These are phyloP conservation scores for Prinsepia uniflora DNA, from an alignment of 306 rosid species.

Conservation along the genomic window DNA sequence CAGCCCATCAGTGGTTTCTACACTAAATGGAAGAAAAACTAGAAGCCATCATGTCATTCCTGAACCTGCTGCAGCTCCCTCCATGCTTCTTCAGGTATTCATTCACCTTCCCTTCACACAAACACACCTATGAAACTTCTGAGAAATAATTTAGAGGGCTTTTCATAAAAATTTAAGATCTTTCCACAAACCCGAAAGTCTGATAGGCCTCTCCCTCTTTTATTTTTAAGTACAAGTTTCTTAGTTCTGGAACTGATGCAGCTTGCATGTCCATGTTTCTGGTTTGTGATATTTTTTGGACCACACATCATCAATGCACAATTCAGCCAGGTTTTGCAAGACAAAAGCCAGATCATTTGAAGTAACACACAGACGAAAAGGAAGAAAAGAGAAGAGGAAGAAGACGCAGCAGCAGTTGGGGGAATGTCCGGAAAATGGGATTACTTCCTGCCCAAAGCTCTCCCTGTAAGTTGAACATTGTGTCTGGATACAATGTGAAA, in stretches of 20 bases:
- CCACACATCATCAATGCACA: slow-evolving; percentile 27
- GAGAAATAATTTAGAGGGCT: not conserved
- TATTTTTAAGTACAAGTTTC: slow-evolving; percentile 8
- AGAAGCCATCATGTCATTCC: slow-evolving; percentile 76
- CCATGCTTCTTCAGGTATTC: slow-evolving; percentile 95
- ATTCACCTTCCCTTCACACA: no score
- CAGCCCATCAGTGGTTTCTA: slow-evolving; percentile 65
- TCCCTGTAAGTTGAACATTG: not conserved
- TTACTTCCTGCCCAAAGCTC: not conserved
- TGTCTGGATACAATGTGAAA: not conserved
- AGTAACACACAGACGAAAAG: slow-evolving; percentile 25
- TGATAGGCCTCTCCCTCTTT: not conserved
- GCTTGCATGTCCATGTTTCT: slow-evolving; percentile 36
- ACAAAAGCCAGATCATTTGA: slow-evolving; percentile 51
- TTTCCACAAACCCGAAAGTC: not conserved
- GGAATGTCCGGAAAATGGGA: not conserved
- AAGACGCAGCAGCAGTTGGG: not conserved
- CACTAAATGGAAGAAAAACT: slow-evolving; percentile 78
- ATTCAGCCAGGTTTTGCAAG: slow-evolving; percentile 94
- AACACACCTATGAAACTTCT: not conserved
- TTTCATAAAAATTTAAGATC: not conserved
- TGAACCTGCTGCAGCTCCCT: slow-evolving; percentile 69
- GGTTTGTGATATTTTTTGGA: slow-evolving; percentile 33
- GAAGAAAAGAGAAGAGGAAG: slow-evolving; percentile 3
- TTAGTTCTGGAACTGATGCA: slow-evolving; percentile 34